Evolutionary conservation across 2,329 filamentous ascomycete genomes (phyloP).

Genomic region (Neonectria magnoliae): DNA sequence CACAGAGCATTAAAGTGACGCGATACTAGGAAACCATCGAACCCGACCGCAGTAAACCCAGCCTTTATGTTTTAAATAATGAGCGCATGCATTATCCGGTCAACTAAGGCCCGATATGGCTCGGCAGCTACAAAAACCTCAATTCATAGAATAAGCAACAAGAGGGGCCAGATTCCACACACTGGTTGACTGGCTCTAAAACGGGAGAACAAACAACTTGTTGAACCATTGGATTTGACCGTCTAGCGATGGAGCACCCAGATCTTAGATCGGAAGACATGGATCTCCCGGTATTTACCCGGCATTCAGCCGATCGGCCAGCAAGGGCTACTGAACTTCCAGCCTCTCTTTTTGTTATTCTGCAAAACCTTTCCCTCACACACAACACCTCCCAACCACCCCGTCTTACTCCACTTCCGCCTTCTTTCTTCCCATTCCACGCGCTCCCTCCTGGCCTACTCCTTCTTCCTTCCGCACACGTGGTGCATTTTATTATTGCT

Average conservation of each 20-base stretch:
- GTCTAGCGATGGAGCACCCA: neutral
- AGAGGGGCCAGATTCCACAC: neutral
- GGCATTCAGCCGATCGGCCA: slow-evolving; percentile 34
- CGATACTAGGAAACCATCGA: neutral
- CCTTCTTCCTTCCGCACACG: slow-evolving; percentile 27
- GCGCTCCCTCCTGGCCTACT: slow-evolving; percentile 29
- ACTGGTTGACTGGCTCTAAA: neutral
- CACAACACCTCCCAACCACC: slow-evolving; percentile 36
- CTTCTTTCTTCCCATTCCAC: slow-evolving; percentile 32
- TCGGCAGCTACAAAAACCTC: neutral
- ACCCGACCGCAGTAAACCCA: neutral
- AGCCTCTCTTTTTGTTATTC: slow-evolving; percentile 45
- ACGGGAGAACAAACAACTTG: too few species aligned
- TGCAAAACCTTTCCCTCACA: slow-evolving; percentile 49
- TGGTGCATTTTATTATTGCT: slow-evolving; percentile 32
- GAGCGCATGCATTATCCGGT: neutral
- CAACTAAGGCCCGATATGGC: neutral
- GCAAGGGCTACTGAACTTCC: slow-evolving; percentile 42
- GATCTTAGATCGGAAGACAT: neutral
- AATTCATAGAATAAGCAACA: neutral
- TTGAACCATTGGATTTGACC: neutral
- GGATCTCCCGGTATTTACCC: slow-evolving; percentile 32
- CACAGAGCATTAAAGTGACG: neutral
- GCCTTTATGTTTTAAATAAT: neutral
- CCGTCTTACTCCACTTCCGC: slow-evolving; percentile 34